phyloP scores from a whole-genome alignment of 2,329 filamentous ascomycete genomes.

The Calonectria pseudoturangicola region DNA sequence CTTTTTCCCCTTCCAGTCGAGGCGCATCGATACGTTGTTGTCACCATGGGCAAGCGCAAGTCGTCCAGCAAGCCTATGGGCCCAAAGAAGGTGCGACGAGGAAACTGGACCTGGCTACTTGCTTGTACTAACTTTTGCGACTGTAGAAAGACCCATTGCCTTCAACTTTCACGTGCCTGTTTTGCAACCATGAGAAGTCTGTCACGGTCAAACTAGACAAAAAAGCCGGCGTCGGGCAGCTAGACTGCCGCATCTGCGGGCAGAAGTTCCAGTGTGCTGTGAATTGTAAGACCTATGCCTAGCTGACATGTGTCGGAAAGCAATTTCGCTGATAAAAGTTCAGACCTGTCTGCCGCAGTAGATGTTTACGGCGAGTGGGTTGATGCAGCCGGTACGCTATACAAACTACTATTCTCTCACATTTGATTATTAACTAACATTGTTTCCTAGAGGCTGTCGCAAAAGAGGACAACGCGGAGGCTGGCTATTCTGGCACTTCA shows the following conservation, averaged over 20 bases:
- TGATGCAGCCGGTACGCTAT: slow-evolving; percentile 82
- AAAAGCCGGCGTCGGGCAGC: slow-evolving; percentile 88
- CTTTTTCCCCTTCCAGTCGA: slow-evolving; percentile 44
- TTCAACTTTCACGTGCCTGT: slow-evolving; percentile 95
- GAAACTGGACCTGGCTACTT: slow-evolving; percentile 22
- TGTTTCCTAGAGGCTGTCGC: slow-evolving; percentile 68
- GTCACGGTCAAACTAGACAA: slow-evolving; percentile 95
- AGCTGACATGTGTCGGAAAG: slow-evolving; percentile 35
- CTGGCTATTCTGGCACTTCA: slow-evolving; percentile 55
- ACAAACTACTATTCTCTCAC: slow-evolving; percentile 9
- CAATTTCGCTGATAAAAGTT: slow-evolving; percentile 43
- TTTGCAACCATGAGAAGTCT: slow-evolving; percentile 98
- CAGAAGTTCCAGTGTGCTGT: slow-evolving; percentile 95
- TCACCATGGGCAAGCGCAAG: slow-evolving; percentile 91
- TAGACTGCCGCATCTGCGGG: slow-evolving; percentile 94
- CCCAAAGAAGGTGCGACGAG: slow-evolving; percentile 83
- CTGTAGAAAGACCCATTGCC: slow-evolving; percentile 80
- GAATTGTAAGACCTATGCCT: slow-evolving; percentile 79
- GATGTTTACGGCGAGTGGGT: slow-evolving; percentile 99
- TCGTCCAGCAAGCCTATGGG: slow-evolving; percentile 89
- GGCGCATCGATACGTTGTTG: slow-evolving; percentile 46
- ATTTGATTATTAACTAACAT: slow-evolving; percentile 41
- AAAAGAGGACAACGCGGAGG: slow-evolving; percentile 63
- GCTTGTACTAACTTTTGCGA: slow-evolving; percentile 41
- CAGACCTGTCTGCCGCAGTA: slow-evolving; percentile 91